Evolutionary conservation across 192 early-diverging fungal genomes (phyloP).

Genomic region (Dissophora ornata): DNA sequence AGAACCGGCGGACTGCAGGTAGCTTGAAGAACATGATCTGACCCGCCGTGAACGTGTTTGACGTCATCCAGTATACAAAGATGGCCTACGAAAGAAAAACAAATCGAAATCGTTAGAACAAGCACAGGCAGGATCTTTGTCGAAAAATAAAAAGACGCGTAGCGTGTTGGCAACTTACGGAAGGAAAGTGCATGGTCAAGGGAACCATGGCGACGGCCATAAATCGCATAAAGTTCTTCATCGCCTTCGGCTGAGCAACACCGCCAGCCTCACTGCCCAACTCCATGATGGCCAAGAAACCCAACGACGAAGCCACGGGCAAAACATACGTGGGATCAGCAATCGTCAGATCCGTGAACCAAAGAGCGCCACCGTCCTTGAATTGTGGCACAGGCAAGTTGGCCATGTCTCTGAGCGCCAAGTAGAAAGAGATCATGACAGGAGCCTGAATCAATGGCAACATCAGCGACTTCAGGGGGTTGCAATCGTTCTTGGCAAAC

Average conservation of each 20-base stretch:
- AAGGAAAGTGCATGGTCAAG: constrained; percentile 52
- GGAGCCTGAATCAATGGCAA: constrained; percentile 79
- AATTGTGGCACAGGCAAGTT: constrained; percentile 85
- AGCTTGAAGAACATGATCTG: constrained; percentile 77
- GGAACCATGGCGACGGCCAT: constrained; percentile 55
- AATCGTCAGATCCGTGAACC: constrained; percentile 87
- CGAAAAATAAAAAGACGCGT: too few species aligned
- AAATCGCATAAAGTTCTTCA: constrained; percentile 55
- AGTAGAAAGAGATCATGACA: constrained; percentile 87
- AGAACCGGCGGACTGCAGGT: constrained; percentile 62
- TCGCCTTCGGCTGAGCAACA: constrained; percentile 33
- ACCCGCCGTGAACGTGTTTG: constrained; percentile 74
- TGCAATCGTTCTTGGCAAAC: constrained; percentile 72
- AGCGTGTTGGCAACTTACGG: constrained; percentile 22
- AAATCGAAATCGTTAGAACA: too few species aligned
- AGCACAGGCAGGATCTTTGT: too few species aligned
- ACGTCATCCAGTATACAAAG: constrained; percentile 89
- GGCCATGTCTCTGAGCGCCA: constrained; percentile 85
- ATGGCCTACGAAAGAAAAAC: constrained; percentile 64
- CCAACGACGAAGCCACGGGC: constrained; percentile 75
- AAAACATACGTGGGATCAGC: constrained; percentile 87
- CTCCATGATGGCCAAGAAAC: constrained; percentile 81
- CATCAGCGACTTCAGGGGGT: constrained; percentile 70
- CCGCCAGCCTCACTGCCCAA: constrained; percentile 56
- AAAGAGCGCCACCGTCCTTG: constrained; percentile 76